phyloP scores from a whole-genome alignment of 129 eudicot species.

The Centrapalus pauciflorus region DNA sequence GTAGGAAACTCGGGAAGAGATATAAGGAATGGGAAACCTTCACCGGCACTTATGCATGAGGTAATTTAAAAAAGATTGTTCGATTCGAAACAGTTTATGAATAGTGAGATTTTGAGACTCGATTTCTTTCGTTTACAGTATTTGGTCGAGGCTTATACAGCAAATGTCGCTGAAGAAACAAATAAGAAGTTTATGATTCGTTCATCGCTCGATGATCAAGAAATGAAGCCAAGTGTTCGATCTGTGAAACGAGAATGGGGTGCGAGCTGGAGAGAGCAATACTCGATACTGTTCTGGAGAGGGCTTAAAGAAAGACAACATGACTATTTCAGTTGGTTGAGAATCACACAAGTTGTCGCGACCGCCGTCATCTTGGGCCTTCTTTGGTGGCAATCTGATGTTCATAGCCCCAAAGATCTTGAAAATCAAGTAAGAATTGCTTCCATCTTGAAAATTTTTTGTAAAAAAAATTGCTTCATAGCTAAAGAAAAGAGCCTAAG shows the following conservation, averaged over 20 bases:
- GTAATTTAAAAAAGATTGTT: conserved; percentile 1
- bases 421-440: conserved; percentile 60
- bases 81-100: background rate
- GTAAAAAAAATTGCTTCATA: background rate
- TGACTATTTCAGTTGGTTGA: conserved; percentile 47
- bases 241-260: conserved; percentile 49
- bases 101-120: too few species aligned
- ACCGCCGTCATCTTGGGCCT: conserved; percentile 51
- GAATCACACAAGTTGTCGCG: conserved; percentile 41
- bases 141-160: conserved; percentile 82
- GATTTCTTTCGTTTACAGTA: conserved; percentile 35
- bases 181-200: conserved; percentile 60
- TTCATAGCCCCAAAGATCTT: conserved; percentile 40
- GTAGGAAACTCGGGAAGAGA: conserved; percentile 9
- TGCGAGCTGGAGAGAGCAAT: conserved; percentile 48
- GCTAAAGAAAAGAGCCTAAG: too few species aligned
- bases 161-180: conserved; percentile 61
- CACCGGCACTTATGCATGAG: conserved; percentile 19
- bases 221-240: conserved; percentile 35
- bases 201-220: conserved; percentile 53
- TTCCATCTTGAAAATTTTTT: background rate
- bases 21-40: conserved; percentile 16
- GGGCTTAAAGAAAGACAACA: conserved; percentile 50
- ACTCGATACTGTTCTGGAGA: conserved; percentile 34
- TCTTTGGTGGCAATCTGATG: conserved; percentile 50